Percentiles rank a stretch among this genome's conserved stretches.
These are phyloP conservation scores for Amaranthus tricolor DNA, from an alignment of 179 eudicot genomes.

Conservation along the genomic window DNA sequence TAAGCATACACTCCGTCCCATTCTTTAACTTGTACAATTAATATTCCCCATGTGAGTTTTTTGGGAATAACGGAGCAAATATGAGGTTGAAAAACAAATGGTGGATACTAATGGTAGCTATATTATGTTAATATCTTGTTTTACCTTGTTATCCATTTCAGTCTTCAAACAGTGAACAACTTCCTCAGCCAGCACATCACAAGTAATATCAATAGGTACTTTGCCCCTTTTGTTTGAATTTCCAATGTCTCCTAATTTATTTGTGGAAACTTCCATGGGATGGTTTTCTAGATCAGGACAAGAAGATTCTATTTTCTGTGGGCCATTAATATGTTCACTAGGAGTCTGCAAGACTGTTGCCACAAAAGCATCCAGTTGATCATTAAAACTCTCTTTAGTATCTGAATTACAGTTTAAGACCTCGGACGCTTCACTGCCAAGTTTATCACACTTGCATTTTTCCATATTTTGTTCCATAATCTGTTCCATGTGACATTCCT, in stretches of 20 bases:
- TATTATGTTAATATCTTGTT: not conserved
- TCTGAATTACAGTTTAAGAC: conserved; percentile 55
- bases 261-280: conserved; percentile 9
- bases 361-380: conserved; percentile 30
- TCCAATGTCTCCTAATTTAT: too few species aligned
- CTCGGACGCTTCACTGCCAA: conserved; percentile 56
- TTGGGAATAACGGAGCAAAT: not conserved
- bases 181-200: conserved; percentile 22
- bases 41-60: too few species aligned
- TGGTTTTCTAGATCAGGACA: conserved; percentile 30
- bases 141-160: conserved; percentile 34
- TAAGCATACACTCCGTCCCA: too few species aligned
- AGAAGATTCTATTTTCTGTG: conserved; percentile 23
- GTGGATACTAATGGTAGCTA: not conserved
- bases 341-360: conserved; percentile 31
- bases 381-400: conserved; percentile 14
- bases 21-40: too few species aligned
- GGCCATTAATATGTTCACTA: conserved; percentile 26
- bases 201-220: conserved; percentile 12
- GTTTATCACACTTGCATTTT: conserved; percentile 58
- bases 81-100: not conserved
- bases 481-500: conserved; percentile 27
- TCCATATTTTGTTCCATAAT: conserved; percentile 24
- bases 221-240: not conserved
- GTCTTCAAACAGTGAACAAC: conserved; percentile 27